Conservation (phyloP, 805 yeast species). For the Saturnispora ahearnii region DNA sequence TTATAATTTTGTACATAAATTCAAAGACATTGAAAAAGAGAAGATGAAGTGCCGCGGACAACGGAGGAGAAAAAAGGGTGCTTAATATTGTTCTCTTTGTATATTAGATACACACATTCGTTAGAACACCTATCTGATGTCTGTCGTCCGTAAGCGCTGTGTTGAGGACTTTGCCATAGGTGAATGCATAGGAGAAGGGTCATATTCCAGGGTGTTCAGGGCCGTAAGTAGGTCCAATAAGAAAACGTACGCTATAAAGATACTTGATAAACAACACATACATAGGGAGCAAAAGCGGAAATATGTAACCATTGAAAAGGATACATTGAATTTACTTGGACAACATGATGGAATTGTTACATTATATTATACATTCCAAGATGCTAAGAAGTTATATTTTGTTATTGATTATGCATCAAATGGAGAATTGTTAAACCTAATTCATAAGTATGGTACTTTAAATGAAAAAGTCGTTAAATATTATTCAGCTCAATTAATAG, state of each 20-base stretch:
- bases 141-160: constrained; percentile 34
- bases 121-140: constrained; percentile 15
- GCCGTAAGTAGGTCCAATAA: constrained; percentile 71
- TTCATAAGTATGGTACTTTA: constrained; percentile 69
- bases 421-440: constrained; percentile 81
- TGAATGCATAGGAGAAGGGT: constrained; percentile 86
- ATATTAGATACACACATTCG: neutral
- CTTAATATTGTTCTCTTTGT: neutral
- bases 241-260: constrained; percentile 81
- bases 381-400: constrained; percentile 75
- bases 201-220: constrained; percentile 86
- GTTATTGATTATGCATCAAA: constrained; percentile 91
- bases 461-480: constrained; percentile 69
- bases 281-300: constrained; percentile 91
- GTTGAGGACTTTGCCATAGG: constrained; percentile 88
- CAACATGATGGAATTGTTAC: constrained; percentile 93
- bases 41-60: neutral
- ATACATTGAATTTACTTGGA: constrained; percentile 77
- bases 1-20: constrained; percentile 1
- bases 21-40: neutral
- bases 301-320: constrained; percentile 91
- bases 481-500: constrained; percentile 81
- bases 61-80: neutral
- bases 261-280: constrained; percentile 84
- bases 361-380: constrained; percentile 90